These are phyloP conservation scores for Ichthyophthirius multifiliis DNA, from an alignment of 169 alveolate genomes.

Conservation along the genomic window DNA sequence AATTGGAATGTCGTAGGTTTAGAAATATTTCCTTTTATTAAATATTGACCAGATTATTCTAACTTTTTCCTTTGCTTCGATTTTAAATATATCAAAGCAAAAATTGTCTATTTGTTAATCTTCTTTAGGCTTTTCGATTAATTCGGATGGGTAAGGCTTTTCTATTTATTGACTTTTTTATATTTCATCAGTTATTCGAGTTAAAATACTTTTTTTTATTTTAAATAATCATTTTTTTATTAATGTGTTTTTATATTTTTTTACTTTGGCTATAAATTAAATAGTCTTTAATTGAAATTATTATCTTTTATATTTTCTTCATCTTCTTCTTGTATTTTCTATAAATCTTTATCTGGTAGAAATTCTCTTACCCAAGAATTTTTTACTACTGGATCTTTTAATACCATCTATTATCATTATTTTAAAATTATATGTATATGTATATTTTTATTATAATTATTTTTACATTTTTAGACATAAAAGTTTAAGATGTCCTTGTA, in stretches of 20 bases:
- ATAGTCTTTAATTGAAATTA: neutral
- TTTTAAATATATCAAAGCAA: too few relatives aligned
- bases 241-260: neutral
- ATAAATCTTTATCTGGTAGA: neutral
- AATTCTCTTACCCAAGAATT: slow-evolving; percentile 4
- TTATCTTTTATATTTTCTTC: too few relatives aligned
- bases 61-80: too few relatives aligned
- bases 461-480: neutral
- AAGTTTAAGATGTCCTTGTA: neutral
- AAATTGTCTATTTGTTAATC: too few relatives aligned
- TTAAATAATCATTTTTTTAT: neutral
- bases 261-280: neutral
- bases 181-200: neutral
- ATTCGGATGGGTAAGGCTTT: too few relatives aligned
- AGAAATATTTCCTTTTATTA: too few relatives aligned
- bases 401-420: neutral
- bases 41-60: too few relatives aligned
- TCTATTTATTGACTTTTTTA: neutral
- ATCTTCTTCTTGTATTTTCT: neutral
- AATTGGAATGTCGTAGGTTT: too few relatives aligned
- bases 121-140: too few relatives aligned
- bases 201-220: neutral
- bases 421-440: neutral
- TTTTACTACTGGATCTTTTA: neutral
- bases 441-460: neutral